phyloP scores from a whole-genome alignment of 257 asterid species.

The Ajuga chamaepitys region DNA sequence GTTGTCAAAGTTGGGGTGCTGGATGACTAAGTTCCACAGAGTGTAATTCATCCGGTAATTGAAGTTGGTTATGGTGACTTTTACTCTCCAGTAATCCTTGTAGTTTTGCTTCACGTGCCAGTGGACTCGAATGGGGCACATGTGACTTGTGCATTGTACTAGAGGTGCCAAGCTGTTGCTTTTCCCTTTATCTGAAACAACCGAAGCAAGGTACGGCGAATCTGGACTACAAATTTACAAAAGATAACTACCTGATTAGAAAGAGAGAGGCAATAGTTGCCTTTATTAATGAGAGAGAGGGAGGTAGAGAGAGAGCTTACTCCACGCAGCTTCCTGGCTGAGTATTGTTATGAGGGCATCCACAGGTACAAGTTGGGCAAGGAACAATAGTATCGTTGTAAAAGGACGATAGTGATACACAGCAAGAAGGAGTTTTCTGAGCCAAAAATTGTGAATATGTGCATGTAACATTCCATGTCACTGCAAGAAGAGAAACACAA shows the following conservation, averaged over 20 bases:
- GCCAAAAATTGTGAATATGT: conserved; percentile 91
- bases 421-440: conserved; percentile 77
- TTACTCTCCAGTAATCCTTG: conserved; percentile 62
- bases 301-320: conserved; percentile 28
- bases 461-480: conserved; percentile 82
- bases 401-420: conserved; percentile 85
- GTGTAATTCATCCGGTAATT: conserved; percentile 55
- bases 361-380: conserved; percentile 93
- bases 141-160: conserved; percentile 54
- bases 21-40: conserved; percentile 50
- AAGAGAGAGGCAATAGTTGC: background rate
- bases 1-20: conserved; percentile 60
- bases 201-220: conserved; percentile 48
- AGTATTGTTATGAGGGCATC: conserved; percentile 63
- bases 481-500: too few species aligned
- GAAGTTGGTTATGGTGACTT: conserved; percentile 49
- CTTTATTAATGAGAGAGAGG: too few species aligned
- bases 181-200: conserved; percentile 34
- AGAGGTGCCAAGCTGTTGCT: conserved; percentile 31
- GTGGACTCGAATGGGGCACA: conserved; percentile 64
- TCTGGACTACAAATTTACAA: conserved; percentile 33
- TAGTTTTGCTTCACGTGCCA: conserved; percentile 60
- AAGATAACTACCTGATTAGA: background rate
- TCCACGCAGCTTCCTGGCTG: conserved; percentile 70
- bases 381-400: conserved; percentile 83